Conservation (phyloP, 495 filamentous ascomycete genomes). For the Trichoderma asperelloides region DNA sequence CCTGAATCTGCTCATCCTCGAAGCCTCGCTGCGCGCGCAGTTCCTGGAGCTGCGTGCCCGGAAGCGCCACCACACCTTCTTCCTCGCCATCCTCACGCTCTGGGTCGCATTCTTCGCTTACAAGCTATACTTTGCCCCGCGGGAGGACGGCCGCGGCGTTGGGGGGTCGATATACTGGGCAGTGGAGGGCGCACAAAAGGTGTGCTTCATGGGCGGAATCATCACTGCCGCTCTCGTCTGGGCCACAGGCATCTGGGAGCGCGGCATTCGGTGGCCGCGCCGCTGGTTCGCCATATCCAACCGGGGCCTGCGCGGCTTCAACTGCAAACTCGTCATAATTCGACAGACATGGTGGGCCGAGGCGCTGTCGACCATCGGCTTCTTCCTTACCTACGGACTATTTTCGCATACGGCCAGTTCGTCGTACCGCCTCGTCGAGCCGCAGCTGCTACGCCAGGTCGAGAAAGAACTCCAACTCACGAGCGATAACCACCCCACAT, state of each 20-base stretch:
- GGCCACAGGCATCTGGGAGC: conserved; percentile 91
- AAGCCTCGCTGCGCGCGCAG: conserved; percentile 86
- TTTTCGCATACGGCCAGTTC: conserved; percentile 53
- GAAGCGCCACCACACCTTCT: conserved; percentile 90
- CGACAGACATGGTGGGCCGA: conserved; percentile 78
- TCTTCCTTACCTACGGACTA: conserved; percentile 67
- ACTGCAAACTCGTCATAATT: conserved; percentile 88
- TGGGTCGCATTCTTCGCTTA: conserved; percentile 84
- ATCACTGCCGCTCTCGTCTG: conserved; percentile 78
- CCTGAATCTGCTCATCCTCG: conserved; percentile 93
- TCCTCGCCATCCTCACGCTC: conserved; percentile 63
- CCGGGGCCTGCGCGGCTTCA: conserved; percentile 80
- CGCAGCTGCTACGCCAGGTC: conserved; percentile 40
- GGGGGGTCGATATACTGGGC: conserved; percentile 96
- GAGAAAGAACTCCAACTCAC: conserved; percentile 37
- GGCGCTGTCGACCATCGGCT: conserved; percentile 55
- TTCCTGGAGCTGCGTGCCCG: conserved; percentile 84
- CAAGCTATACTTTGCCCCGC: conserved; percentile 76
- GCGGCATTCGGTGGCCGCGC: conserved; percentile 88
- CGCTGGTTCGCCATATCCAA: conserved; percentile 85
- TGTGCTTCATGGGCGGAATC: conserved; percentile 78
- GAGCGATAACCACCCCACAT: conserved; percentile 29
- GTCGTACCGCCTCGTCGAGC: conserved; percentile 61
- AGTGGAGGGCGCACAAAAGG: conserved; percentile 76
- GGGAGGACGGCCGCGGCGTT: conserved; percentile 81